Base-by-base conservation (phyloP, 345 rosid genomes). In the Anacardium occidentale region DNA sequence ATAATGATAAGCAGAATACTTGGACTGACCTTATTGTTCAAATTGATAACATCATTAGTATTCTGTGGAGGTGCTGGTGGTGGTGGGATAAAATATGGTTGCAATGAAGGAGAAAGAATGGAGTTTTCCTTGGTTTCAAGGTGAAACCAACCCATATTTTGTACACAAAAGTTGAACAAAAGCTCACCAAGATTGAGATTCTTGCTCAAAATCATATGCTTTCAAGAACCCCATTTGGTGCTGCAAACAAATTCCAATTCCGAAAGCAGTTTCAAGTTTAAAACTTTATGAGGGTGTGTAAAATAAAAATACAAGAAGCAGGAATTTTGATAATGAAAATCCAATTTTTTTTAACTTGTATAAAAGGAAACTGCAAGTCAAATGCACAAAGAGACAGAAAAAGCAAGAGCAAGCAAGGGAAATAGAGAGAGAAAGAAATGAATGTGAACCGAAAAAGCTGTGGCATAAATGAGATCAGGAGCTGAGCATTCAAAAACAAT, bases 1-100 rank as follows among this genome's bases (percentile, higher is more conserved):
- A 95, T 83, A 76, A 95, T 92, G 72, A 92, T 81, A 2, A 95
- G 84, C 68, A 95, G 73, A 54, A 91, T 74, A 66, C 91, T 90
- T 2, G 99, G 99, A 64, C 92, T 92, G 55, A 93, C 89, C 83
- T 82, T 88, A 74, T 72, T 79, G 82, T 84, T 84, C 77, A 93
- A 76, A 78, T 79, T 82, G 71, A 91, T 82, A 57, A 74, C 75
- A 75, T 67, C 81, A 62, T 68, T 79, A 40, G 77, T 73, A 32
- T 68, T 22, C 29, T 40, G 72, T 2, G 81, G 75, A 21, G 78
- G 47, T 11, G 62, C 60, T 22, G 70, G 79, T 24, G 68, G 78
- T 3, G 82, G 85, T 56, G 85, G 42, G 59, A 63, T 54, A 57
- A 58, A 52, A 45, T 61, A 68, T 55, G 84, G 86, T 48, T 74